These are phyloP conservation scores for Calonectria hawksworthii DNA, from an alignment of 2,329 filamentous ascomycete genomes.

Conservation along the genomic window DNA sequence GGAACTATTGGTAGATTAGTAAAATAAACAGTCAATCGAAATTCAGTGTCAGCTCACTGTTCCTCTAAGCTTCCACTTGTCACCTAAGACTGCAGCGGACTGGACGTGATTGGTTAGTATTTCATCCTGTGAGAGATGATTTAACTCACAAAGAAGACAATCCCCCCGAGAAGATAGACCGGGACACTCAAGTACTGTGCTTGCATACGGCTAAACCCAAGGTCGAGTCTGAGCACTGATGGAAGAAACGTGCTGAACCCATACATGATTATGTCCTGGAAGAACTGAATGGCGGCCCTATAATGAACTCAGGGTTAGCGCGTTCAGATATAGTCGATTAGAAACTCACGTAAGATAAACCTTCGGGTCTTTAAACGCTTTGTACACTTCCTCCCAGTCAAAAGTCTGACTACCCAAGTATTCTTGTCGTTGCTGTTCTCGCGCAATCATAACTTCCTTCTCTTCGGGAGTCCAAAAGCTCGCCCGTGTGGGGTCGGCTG, in stretches of 20 bases:
- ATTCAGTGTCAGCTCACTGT: background rate
- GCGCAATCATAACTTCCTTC: conserved; percentile 63
- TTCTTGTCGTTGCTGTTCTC: conserved; percentile 58
- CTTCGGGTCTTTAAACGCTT: conserved; percentile 64
- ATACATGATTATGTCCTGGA: conserved; percentile 65
- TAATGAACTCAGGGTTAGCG: background rate
- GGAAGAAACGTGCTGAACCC: conserved; percentile 72
- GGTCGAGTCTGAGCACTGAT: conserved; percentile 62
- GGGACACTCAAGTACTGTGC: conserved; percentile 69
- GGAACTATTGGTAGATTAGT: background rate
- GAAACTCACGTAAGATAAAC: conserved; percentile 59
- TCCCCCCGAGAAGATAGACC: conserved; percentile 65
- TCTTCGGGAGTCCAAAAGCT: conserved; percentile 64
- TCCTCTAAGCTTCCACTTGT: background rate
- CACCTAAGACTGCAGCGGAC: background rate
- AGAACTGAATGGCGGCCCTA: conserved; percentile 62
- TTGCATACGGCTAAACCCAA: conserved; percentile 65
- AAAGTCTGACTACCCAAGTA: conserved; percentile 66
- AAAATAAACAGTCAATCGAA: background rate
- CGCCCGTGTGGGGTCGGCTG: conserved; percentile 61
- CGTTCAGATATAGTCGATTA: background rate
- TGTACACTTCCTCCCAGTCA: conserved; percentile 63
- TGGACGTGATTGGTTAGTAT: background rate
- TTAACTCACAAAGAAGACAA: conserved; percentile 51
- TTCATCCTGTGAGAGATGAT: background rate